phyloP scores from a whole-genome alignment of 192 early-diverging fungal species.

The Rhizophagus prolifer region DNA sequence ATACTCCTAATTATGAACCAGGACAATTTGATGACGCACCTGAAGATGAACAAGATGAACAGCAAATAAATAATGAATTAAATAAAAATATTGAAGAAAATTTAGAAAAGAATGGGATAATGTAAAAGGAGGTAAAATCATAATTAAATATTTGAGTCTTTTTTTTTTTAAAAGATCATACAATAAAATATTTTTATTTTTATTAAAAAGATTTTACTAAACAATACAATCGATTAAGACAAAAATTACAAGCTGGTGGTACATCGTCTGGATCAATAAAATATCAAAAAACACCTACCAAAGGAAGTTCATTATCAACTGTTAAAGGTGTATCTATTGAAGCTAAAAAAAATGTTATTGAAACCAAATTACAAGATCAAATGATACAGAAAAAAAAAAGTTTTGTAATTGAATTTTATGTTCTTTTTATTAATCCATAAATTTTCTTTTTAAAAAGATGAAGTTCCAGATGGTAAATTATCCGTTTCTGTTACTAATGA shows the following conservation, averaged over 20 bases:
- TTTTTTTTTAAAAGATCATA: no score
- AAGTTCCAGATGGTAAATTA: slow-evolving; percentile 2
- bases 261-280: slow-evolving; percentile 6
- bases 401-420: neutral
- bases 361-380: slow-evolving; percentile 5
- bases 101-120: slow-evolving; percentile 70
- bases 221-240: slow-evolving; percentile 82
- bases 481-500: slow-evolving; percentile 53
- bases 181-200: neutral
- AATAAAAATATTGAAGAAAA: neutral
- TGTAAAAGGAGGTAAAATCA: slow-evolving; percentile 59
- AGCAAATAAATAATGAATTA: neutral
- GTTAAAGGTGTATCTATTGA: neutral
- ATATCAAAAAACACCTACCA: no score
- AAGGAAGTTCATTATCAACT: no score
- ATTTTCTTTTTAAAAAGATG: slow-evolving; percentile 1
- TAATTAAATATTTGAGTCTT: no score
- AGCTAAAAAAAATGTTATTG: neutral
- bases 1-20: neutral
- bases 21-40: slow-evolving; percentile 29
- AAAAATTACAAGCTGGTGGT: slow-evolving; percentile 54
- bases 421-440: neutral
- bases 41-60: neutral
- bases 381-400: neutral
- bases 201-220: slow-evolving; percentile 81